Evolutionary conservation across 345 rosid genomes (phyloP), one percentile per base, ranked within the genome.

Genomic region (Moricandia moricandioides): DNA sequence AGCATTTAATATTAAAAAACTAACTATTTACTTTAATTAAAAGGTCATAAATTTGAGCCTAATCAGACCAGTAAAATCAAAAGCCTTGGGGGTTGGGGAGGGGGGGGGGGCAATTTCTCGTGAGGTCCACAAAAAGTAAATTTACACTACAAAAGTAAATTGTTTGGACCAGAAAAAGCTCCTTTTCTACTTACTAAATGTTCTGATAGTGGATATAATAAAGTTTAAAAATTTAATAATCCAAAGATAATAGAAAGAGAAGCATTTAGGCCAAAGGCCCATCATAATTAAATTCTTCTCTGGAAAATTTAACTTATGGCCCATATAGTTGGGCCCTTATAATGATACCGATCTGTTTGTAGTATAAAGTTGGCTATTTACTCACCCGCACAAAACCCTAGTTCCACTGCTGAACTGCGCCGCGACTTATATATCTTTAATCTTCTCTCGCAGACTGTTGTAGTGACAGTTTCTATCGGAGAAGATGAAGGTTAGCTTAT

Each of bases 401-500:
- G 65, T 29, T n/a, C 6, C 10, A 27, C 65, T 39, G 40, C 66
- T 65, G 12, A n/a, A 5, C 14, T 60, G 64, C 40, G 75, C 60
- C 71, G 51, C 59, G 75, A 31, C n/a, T 65, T 39, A 21, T 49
- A 52, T 27, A 68, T 4, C 12, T 34, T 54, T 30, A 1, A 4
- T 5, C 57, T 31, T 76, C 49, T 63, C 10, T 24, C 5, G 30
- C 63, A 27, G 69, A 31, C 72, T 26, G 67, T n/a, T 65, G 12
- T 29, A 31, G 62, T 29, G 34, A 16, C 81, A 56, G 66, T 65
- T 17, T 65, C 33, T 6, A 62, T 55, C 75, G 52, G 9, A 30
- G 70, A 76, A 34, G 70, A 78, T 78, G 82, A 78, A 78, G 78
- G 82, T 72, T n/a, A 30, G 30, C 51, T 67, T 31, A 17, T 60